A percentile compares a stretch with the other conserved stretches of the same genome.
These are phyloP conservation scores for Prillingera fragicola DNA, from an alignment of 1,284 basidiomycete genomes.

Conservation along the genomic window DNA sequence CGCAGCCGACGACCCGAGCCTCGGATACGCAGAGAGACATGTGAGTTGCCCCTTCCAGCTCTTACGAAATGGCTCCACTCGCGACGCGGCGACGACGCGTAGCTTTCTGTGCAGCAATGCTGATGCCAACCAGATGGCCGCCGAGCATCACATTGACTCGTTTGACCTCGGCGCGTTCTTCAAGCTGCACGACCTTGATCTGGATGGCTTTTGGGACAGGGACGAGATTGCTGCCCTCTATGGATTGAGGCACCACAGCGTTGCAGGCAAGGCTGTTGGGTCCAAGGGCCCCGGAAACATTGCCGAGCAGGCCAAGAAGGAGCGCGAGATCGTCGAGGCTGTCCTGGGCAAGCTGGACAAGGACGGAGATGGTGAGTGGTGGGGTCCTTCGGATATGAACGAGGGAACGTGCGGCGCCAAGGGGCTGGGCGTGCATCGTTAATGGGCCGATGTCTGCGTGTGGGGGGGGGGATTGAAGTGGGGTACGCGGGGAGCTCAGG, in stretches of 20 bases:
- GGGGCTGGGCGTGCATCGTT: too few relatives aligned
- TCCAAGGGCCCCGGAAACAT: too few relatives aligned
- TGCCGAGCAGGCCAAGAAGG: slow-evolving; percentile 73
- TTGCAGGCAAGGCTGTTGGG: too few relatives aligned
- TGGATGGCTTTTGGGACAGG: slow-evolving; percentile 66
- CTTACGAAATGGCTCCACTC: too few relatives aligned
- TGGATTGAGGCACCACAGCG: slow-evolving; percentile 91
- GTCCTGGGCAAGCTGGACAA: slow-evolving; percentile 73
- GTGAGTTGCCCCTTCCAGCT: slow-evolving; percentile 47
- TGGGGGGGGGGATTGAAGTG: background rate
- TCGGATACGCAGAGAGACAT: slow-evolving; percentile 53
- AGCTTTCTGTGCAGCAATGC: too few relatives aligned
- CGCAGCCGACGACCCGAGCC: slow-evolving; percentile 21
- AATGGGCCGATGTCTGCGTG: background rate
- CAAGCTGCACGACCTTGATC: slow-evolving; percentile 79
- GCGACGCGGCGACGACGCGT: too few relatives aligned
- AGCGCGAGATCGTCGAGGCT: slow-evolving; percentile 69
- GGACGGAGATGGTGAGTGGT: slow-evolving; percentile 59
- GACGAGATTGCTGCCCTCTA: slow-evolving; percentile 86
- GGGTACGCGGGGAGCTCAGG: background rate
- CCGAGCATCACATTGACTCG: slow-evolving; percentile 48
- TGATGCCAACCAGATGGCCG: slow-evolving; percentile 36
- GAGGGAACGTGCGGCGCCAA: too few relatives aligned
- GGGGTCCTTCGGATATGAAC: too few relatives aligned
- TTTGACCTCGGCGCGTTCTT: slow-evolving; percentile 48